phyloP scores from a whole-genome alignment of 1,139 yeast genomes.

The Nadsonia starkeyi-henricii region DNA sequence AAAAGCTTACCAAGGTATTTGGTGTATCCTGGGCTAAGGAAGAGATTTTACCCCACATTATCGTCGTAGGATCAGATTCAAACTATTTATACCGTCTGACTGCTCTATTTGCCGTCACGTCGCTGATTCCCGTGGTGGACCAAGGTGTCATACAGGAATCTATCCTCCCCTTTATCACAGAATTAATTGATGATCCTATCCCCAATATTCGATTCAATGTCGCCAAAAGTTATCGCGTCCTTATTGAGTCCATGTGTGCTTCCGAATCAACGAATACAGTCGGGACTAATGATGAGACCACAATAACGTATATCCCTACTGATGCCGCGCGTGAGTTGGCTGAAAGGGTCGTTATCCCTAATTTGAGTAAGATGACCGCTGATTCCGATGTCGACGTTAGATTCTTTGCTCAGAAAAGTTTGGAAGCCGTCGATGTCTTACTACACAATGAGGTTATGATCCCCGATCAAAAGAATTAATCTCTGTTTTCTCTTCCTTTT shows the following conservation, averaged over 20 bases:
- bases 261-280: conserved; percentile 11
- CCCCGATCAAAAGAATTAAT: too few species aligned
- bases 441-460: background rate
- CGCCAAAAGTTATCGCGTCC: conserved; percentile 64
- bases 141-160: conserved; percentile 42
- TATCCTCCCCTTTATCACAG: conserved; percentile 66
- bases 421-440: conserved; percentile 19
- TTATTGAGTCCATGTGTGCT: conserved; percentile 38
- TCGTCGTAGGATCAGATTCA: conserved; percentile 36
- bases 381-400: conserved; percentile 87
- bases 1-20: conserved; percentile 67
- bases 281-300: conserved; percentile 12
- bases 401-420: conserved; percentile 56
- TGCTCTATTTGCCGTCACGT: conserved; percentile 74
- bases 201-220: conserved; percentile 93
- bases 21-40: conserved; percentile 90
- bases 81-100: conserved; percentile 88
- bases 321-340: conserved; percentile 30
- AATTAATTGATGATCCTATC: conserved; percentile 62
- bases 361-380: conserved; percentile 46
- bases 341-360: conserved; percentile 43
- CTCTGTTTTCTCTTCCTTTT: too few species aligned
- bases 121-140: conserved; percentile 45
- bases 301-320: conserved; percentile 8
- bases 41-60: conserved; percentile 66